phyloP scores from a whole-genome alignment of 108 stramenopile genomes.

The Pseudonitzschia pungens region DNA sequence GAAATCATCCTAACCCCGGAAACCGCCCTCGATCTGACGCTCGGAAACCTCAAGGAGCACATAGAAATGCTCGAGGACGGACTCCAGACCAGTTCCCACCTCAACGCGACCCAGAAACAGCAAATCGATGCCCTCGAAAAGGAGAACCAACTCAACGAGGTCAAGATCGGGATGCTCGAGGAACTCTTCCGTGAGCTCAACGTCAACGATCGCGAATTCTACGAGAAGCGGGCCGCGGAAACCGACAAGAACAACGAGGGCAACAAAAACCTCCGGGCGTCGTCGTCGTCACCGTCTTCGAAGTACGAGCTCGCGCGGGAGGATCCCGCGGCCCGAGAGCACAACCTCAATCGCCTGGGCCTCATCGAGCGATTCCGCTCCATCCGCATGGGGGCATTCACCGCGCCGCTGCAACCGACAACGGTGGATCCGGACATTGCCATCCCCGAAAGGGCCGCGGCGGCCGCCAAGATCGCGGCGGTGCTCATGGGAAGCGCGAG shows the following conservation, averaged over 20 bases:
- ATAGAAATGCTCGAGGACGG: conserved; percentile 29
- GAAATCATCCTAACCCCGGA: conserved; percentile 22
- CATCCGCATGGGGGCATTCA: not conserved
- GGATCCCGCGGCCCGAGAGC: not conserved
- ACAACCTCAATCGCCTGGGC: not conserved
- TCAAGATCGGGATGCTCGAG: conserved; percentile 29
- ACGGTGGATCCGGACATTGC: not conserved
- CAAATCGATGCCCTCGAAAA: conserved; percentile 16
- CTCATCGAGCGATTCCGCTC: not conserved
- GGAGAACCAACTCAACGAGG: conserved; percentile 13
- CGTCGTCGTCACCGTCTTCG: not conserved
- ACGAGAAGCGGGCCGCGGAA: not conserved
- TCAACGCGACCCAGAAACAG: conserved; percentile 10
- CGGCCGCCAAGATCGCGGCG: not conserved
- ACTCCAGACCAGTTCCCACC: conserved; percentile 9
- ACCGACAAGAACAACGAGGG: not conserved
- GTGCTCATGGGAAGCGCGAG: not conserved
- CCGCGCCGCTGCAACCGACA: not conserved
- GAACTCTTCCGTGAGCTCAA: conserved; percentile 27
- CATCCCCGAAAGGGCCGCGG: not conserved
- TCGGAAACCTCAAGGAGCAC: conserved; percentile 27
- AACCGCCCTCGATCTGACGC: conserved; percentile 24
- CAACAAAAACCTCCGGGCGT: not conserved
- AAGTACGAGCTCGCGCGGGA: not conserved
- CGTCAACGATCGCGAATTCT: not conserved